Percentiles rank a stretch among this genome's conserved stretches.
These are phyloP conservation scores for Talaromyces stipitatus DNA, from an alignment of 495 filamentous ascomycete genomes.

Conservation along the genomic window DNA sequence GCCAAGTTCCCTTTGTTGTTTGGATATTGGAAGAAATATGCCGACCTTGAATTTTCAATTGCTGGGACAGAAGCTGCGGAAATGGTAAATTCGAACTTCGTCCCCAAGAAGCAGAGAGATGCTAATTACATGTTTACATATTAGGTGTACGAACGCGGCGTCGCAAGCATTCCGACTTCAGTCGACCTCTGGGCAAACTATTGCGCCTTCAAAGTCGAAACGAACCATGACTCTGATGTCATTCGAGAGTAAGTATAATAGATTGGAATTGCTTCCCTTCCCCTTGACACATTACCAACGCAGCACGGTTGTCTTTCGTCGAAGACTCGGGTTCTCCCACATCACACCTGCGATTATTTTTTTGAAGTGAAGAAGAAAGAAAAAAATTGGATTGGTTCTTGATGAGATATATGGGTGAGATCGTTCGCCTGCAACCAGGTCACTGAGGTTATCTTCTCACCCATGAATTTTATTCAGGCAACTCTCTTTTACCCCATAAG, in stretches of 20 bases:
- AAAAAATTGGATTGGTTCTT: constrained; percentile 16
- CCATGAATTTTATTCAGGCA: constrained; percentile 45
- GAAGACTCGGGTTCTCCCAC: constrained; percentile 19
- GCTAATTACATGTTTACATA: too few species aligned
- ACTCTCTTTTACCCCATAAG: constrained; percentile 30
- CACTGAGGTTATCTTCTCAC: constrained; percentile 48
- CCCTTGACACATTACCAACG: constrained; percentile 38
- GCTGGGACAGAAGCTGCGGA: constrained; percentile 95
- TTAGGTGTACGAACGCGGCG: constrained; percentile 90
- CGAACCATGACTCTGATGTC: constrained; percentile 84
- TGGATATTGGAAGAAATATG: constrained; percentile 99
- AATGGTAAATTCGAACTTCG: constrained; percentile 61
- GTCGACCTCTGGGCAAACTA: constrained; percentile 97
- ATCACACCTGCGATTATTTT: background rate
- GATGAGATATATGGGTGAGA: constrained; percentile 45
- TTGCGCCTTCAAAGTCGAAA: constrained; percentile 95
- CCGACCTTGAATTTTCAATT: constrained; percentile 93
- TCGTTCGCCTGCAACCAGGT: constrained; percentile 32
- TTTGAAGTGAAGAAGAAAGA: constrained; percentile 2
- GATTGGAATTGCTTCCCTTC: constrained; percentile 57
- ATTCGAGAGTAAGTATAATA: constrained; percentile 97
- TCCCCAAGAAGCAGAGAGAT: too few species aligned
- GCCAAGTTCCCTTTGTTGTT: constrained; percentile 94
- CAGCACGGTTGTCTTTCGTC: constrained; percentile 29
- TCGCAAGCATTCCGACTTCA: constrained; percentile 86